Conservation (phyloP, 768 basidiomycete genomes). For the Glaciozyma antarctica region DNA sequence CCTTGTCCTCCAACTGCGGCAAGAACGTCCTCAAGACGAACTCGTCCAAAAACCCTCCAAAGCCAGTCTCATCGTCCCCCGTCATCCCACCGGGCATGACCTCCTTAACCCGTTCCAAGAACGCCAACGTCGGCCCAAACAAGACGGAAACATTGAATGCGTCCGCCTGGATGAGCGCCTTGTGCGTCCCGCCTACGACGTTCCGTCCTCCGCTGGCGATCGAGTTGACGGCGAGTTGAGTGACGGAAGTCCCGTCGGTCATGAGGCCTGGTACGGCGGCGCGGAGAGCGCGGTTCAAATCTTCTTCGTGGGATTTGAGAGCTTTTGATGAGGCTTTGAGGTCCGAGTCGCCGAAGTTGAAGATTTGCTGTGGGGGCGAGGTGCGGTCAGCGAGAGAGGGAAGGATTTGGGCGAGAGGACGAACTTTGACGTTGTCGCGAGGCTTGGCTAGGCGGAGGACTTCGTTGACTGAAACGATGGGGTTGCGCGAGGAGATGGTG, state of each 20-base stretch:
- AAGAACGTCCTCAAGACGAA: constrained; percentile 88
- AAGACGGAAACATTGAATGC: constrained; percentile 88
- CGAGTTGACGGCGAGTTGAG: constrained; percentile 16
- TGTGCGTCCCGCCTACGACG: constrained; percentile 49
- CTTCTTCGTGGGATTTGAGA: constrained; percentile 70
- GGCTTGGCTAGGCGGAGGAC: constrained; percentile 75
- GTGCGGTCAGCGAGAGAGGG: neutral
- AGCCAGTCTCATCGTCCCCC: constrained; percentile 33
- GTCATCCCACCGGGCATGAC: constrained; percentile 50
- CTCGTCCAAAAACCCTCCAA: constrained; percentile 34
- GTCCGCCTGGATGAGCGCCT: constrained; percentile 74
- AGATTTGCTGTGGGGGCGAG: constrained; percentile 58
- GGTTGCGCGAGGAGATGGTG: constrained; percentile 66
- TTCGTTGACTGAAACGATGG: constrained; percentile 87
- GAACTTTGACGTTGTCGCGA: constrained; percentile 70
- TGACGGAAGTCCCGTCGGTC: constrained; percentile 47
- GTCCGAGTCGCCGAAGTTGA: constrained; percentile 88
- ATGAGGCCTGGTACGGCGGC: constrained; percentile 92
- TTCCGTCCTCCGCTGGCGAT: constrained; percentile 47
- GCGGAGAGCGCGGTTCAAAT: constrained; percentile 68
- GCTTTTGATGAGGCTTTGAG: constrained; percentile 56
- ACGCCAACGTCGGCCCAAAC: constrained; percentile 86
- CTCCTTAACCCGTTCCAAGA: constrained; percentile 62
- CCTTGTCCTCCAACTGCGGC: constrained; percentile 90
- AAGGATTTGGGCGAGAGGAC: constrained; percentile 15